These are phyloP conservation scores for Neurospora sp. DNA, from an alignment of 495 filamentous ascomycete genomes.

Conservation along the genomic window DNA sequence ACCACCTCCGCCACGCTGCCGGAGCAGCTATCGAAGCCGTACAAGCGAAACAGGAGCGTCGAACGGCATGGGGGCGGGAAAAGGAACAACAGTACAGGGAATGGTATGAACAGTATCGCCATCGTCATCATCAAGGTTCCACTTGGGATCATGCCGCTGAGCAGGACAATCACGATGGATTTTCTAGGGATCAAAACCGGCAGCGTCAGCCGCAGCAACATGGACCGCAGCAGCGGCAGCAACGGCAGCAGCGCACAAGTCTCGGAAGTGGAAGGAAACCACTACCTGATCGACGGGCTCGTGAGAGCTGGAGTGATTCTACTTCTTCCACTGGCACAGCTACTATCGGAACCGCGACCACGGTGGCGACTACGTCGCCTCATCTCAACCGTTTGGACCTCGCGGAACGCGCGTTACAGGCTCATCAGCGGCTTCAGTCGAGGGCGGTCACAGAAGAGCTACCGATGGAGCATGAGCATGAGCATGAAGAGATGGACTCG, in stretches of 20 bases:
- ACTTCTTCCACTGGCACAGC: not conserved
- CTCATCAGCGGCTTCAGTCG: not conserved
- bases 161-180: not conserved
- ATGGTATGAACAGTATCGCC: not conserved
- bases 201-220: not conserved
- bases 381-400: not conserved
- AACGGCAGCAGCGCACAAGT: not conserved
- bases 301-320: not conserved
- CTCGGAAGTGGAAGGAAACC: not conserved
- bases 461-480: not conserved
- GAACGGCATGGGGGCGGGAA: not conserved
- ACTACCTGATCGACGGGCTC: not conserved
- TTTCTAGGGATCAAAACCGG: not conserved
- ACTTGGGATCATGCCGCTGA: not conserved
- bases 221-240: not conserved
- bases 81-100: not conserved
- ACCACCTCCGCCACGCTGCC: not conserved
- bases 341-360: not conserved
- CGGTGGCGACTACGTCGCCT: not conserved
- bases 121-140: not conserved
- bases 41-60: not conserved
- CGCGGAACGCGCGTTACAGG: not conserved
- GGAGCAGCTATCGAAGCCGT: not conserved
- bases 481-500: not conserved
- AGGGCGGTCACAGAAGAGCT: not conserved